Evolutionary conservation across 345 rosid genomes (phyloP).

Genomic region (Brassica juncea): DNA sequence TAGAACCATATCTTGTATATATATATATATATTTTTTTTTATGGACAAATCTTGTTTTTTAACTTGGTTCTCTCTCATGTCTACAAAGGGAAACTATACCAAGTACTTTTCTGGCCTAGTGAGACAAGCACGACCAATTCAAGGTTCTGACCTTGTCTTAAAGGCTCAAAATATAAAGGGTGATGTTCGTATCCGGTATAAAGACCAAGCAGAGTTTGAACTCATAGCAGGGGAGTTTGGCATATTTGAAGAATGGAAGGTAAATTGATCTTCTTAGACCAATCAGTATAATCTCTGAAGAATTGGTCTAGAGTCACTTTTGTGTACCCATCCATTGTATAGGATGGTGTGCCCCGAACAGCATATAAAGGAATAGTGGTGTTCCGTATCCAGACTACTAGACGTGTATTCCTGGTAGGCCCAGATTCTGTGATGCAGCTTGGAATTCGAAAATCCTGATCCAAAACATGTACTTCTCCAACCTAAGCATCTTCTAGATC

Average conservation of each 20-base stretch:
- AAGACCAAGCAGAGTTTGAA: slow-evolving; percentile 75
- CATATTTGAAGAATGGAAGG: slow-evolving; percentile 97
- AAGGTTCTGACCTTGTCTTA: slow-evolving; percentile 66
- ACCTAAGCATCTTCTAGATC: slow-evolving; percentile 9
- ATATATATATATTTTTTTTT: background rate
- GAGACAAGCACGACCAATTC: slow-evolving; percentile 64
- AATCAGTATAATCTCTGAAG: background rate
- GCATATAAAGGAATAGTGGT: slow-evolving; percentile 92
- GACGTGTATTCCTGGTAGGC: slow-evolving; percentile 73
- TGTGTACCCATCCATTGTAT: slow-evolving; percentile 15
- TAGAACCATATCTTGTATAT: slow-evolving; percentile 37
- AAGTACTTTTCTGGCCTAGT: slow-evolving; percentile 66
- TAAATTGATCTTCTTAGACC: slow-evolving; percentile 26
- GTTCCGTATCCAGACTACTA: slow-evolving; percentile 64
- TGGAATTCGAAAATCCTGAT: slow-evolving; percentile 57
- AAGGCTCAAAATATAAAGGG: slow-evolving; percentile 61
- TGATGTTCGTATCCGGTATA: slow-evolving; percentile 74
- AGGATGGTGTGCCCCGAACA: slow-evolving; percentile 98
- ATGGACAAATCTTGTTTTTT: slow-evolving; percentile 6
- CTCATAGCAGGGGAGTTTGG: slow-evolving; percentile 82
- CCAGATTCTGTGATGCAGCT: slow-evolving; percentile 65
- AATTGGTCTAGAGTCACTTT: background rate
- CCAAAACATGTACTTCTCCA: slow-evolving; percentile 24
- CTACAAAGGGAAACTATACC: slow-evolving; percentile 64
- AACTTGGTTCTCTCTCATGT: slow-evolving; percentile 26